Percentiles rank a stretch among this genome's conserved stretches.
Conservation (phyloP, 164 flowering plant genomes). For the Chimonanthus praecox region DNA sequence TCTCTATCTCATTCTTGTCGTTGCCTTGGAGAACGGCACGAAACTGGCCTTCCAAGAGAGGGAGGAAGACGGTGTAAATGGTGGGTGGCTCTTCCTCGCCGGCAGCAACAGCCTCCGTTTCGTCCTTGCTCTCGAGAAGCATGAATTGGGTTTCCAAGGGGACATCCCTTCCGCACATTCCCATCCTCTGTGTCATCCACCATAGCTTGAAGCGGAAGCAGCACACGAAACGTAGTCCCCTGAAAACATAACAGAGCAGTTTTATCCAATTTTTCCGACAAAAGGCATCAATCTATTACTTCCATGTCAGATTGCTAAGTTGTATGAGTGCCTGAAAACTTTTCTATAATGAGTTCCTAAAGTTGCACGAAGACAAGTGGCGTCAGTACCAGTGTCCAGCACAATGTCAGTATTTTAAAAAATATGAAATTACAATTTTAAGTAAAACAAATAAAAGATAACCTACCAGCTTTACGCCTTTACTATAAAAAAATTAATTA, state of each 20-base stretch:
- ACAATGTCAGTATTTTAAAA: too few relatives aligned
- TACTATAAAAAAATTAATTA: too few relatives aligned
- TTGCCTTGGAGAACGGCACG: conserved; percentile 94
- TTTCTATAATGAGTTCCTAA: too few relatives aligned
- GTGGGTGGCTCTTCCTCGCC: conserved; percentile 41
- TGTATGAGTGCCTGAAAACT: too few relatives aligned
- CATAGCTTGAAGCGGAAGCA: conserved; percentile 92
- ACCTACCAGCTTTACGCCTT: too few relatives aligned
- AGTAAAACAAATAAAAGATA: too few relatives aligned
- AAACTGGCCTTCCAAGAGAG: conserved; percentile 86
- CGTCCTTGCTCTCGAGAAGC: conserved; percentile 81
- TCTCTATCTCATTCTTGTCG: conserved; percentile 73
- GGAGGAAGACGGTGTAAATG: conserved; percentile 82
- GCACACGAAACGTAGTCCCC: conserved; percentile 85
- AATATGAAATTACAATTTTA: too few relatives aligned
- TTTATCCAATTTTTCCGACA: too few relatives aligned
- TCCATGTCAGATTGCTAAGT: too few relatives aligned
- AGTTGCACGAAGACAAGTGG: too few relatives aligned
- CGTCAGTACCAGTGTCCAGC: too few relatives aligned
- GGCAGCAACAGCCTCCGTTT: conserved; percentile 22
- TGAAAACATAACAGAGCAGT: conserved; percentile 12
- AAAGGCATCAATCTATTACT: too few relatives aligned
- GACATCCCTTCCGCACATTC: conserved; percentile 72
- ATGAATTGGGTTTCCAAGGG: conserved; percentile 95
- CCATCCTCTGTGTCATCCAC: conserved; percentile 99